Conservation (phyloP, 2,329 filamentous ascomycete species). For the Trichoderma endophyticum region DNA sequence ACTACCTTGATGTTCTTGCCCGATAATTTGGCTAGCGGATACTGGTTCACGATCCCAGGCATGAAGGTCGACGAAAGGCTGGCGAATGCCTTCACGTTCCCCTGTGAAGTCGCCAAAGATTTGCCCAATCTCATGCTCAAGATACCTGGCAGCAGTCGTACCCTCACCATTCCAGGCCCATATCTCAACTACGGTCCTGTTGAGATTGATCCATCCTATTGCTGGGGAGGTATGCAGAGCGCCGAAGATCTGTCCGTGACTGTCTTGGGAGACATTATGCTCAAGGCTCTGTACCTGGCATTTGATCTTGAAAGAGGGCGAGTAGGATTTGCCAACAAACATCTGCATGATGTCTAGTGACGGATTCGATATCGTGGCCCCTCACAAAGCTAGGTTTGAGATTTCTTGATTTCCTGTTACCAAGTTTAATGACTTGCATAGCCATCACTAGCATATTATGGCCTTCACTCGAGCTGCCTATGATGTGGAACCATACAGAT, state of each 20-base stretch:
- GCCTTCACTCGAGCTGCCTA: neutral
- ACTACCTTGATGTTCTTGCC: constrained; percentile 64
- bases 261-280: constrained; percentile 75
- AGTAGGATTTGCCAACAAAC: constrained; percentile 46
- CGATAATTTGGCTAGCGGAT: constrained; percentile 52
- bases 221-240: constrained; percentile 75
- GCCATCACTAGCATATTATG: neutral
- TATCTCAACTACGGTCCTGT: constrained; percentile 55
- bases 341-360: constrained; percentile 27
- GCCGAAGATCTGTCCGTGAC: constrained; percentile 46
- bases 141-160: constrained; percentile 47
- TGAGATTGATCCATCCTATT: constrained; percentile 49
- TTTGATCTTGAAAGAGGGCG: constrained; percentile 54
- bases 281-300: constrained; percentile 73
- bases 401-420: neutral
- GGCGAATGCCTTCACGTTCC: constrained; percentile 53
- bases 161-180: constrained; percentile 51
- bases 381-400: neutral
- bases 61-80: constrained; percentile 46
- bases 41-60: constrained; percentile 59
- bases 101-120: constrained; percentile 49
- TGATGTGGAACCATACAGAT: neutral
- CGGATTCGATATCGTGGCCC: neutral
- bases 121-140: constrained; percentile 58
- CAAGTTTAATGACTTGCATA: neutral